phyloP scores from a whole-genome alignment of 495 filamentous ascomycete species.

The Xylaria sp. region DNA sequence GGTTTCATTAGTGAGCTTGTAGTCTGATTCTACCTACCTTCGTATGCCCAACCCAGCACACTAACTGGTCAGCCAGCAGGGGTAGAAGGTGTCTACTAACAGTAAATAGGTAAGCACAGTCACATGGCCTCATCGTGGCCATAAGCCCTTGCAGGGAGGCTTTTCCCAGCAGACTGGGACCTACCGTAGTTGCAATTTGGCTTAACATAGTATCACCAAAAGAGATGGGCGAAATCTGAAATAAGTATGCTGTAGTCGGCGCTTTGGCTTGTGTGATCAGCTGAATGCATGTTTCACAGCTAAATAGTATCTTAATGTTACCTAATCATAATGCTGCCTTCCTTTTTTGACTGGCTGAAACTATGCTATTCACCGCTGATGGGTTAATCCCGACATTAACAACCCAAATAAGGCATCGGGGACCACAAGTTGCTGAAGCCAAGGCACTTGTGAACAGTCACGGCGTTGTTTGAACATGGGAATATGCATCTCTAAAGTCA shows the following conservation, averaged over 20 bases:
- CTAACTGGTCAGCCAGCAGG: background rate
- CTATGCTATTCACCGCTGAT: background rate
- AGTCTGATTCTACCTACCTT: background rate
- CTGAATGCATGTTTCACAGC: conserved; percentile 8
- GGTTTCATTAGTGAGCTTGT: background rate
- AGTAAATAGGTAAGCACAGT: background rate
- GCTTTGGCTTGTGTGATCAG: background rate
- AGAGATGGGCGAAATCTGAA: background rate
- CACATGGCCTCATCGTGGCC: background rate
- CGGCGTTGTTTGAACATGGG: background rate
- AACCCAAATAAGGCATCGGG: background rate
- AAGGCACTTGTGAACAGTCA: background rate
- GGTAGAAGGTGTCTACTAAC: background rate
- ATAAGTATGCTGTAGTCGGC: background rate
- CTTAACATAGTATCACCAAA: background rate
- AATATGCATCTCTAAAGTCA: background rate
- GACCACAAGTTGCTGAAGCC: background rate
- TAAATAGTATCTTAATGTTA: background rate
- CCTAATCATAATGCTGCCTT: background rate
- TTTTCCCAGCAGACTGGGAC: background rate
- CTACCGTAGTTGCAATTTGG: background rate
- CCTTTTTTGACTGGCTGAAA: conserved; percentile 8
- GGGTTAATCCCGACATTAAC: background rate
- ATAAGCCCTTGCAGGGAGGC: conserved; percentile 1
- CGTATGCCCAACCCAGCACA: background rate